Evolutionary conservation across 192 early-diverging fungal species (phyloP).

Genomic region (Umbelopsis isabellina): DNA sequence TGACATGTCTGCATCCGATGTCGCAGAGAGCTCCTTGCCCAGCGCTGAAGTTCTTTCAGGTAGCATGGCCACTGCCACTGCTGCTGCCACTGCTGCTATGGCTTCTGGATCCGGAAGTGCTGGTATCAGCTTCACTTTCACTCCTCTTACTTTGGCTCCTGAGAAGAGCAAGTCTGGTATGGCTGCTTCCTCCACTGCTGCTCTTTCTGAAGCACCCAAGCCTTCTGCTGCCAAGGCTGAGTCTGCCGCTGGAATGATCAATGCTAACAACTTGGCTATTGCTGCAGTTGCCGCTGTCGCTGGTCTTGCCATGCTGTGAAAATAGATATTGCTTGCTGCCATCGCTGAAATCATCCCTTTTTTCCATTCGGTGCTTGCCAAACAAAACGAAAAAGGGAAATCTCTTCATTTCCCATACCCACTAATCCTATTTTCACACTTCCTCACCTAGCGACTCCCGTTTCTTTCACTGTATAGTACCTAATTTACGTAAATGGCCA

Average conservation of each 20-base stretch:
- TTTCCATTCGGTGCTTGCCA: background rate
- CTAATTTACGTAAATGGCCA: too few species aligned
- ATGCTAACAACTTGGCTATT: background rate
- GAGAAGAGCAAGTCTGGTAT: slow-evolving; percentile 14
- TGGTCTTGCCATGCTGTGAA: background rate
- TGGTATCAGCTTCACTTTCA: background rate
- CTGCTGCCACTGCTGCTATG: background rate
- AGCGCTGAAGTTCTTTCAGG: background rate
- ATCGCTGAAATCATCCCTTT: background rate
- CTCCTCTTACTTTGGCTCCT: slow-evolving; percentile 1
- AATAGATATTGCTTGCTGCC: too few species aligned
- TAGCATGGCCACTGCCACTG: background rate
- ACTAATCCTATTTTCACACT: too few species aligned
- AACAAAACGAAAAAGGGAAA: too few species aligned
- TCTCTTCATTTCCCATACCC: too few species aligned
- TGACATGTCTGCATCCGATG: background rate
- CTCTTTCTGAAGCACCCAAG: background rate
- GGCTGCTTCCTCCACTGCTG: background rate
- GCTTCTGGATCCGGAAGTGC: background rate
- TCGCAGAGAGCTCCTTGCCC: background rate
- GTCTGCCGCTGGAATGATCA: background rate
- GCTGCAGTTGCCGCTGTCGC: slow-evolving; percentile 13
- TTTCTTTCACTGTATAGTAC: too few species aligned
- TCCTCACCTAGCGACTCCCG: too few species aligned
- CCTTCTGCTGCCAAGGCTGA: background rate